A percentile compares a stretch with the other conserved stretches of the same genome.
Conservation (phyloP, 176 grass and related monocot genomes). For the Zea mays region Zm-B73-REFERENCE-NAM-5.0 NC_050096.1:227444501-227445000, state of each 20-base stretch:
- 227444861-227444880: slow-evolving; percentile 23
- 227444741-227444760: slow-evolving; percentile 41
- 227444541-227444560: slow-evolving; percentile 11
- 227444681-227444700: background rate
- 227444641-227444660: slow-evolving; percentile 1
- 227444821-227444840: slow-evolving; percentile 72
- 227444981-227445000: slow-evolving; percentile 52
- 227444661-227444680: background rate
- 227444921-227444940: slow-evolving; percentile 64
- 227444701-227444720: too few species aligned
- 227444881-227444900: slow-evolving; percentile 16
- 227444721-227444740: slow-evolving; percentile 13
- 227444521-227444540: background rate
- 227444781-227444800: slow-evolving; percentile 75
- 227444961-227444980: slow-evolving; percentile 58
- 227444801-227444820: slow-evolving; percentile 41
- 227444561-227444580: background rate
- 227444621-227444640: slow-evolving; percentile 2
- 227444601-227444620: slow-evolving; percentile 21
- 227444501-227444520: slow-evolving; percentile 21
- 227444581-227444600: background rate
- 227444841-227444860: background rate
- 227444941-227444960: slow-evolving; percentile 49
- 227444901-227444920: slow-evolving; percentile 71
- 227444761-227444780: slow-evolving; percentile 81